Evolutionary conservation across 169 alveolate species (phyloP), one percentile per base, ranked within the genome.

Genomic region (Cryptosporidium ubiquitum): DNA sequence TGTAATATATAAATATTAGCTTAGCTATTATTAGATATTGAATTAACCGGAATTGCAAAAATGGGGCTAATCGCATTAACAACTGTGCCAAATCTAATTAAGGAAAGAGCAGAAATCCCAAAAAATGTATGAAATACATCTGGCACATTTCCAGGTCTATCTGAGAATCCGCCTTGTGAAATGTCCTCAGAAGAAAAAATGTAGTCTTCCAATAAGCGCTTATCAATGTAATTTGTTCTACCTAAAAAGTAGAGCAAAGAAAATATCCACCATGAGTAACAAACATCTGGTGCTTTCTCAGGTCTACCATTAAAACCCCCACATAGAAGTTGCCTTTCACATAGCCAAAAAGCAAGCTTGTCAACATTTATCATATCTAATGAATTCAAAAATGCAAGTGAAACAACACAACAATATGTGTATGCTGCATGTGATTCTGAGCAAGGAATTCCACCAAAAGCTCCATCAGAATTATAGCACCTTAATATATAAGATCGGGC

Each of bases 271-370:
- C 99, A 97, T 33, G 99, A 96, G 91, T 97, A 97, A 84, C 99
- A 97, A 9, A 97, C 98, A 89, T 97, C 99, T 6, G 99, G 98
- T 44, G 96, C 92, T 93, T 97, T 97, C 91, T 97, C 99, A 33
- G 99, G 98, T 70, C 99, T 94, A 33, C 99, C 99, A 93, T 97
- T 97, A 74, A 97, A 97, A 40, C 99, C 99, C 29, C 99, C 99
- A 84, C 96, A 92, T 42, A 89, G 92, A 40, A 98, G 97, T 91
- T 97, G 97, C 69, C 99, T 93, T 47, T 96, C 96, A 69, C 97
- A 92, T 23, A 97, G 86, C 99, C 99, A 97, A 70, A 61, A 40
- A 4, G 79, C 44, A 29, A 95, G 69, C 47, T 92, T 92, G 52
- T 94, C 96, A 55, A 89, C 91, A 85, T 96, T 95, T 23, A 96